Base-by-base conservation (phyloP, 2,329 filamentous ascomycete genomes). In the Aspergillus caelatus region DNA sequence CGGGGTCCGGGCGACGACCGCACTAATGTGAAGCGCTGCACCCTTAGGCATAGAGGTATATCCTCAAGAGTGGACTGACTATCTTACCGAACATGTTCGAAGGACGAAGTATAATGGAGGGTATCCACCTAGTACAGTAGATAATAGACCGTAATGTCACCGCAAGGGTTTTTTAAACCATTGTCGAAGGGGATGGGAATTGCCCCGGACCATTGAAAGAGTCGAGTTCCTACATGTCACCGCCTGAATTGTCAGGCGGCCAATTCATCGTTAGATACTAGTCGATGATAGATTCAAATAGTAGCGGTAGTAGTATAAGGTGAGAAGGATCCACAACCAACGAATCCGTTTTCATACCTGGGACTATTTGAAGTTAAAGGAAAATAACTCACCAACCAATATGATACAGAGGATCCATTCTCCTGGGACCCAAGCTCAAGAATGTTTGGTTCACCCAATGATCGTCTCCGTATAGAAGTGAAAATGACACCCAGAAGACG, bases 371-470 rank as follows among this genome's bases (percentile, higher is more conserved):
- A 21, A 21, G 39, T n/a, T 10, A 41, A 41, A 41, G 39, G 39
- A 26, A 23, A 28, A 28, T 16, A 23, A 9, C 14, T 48, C 21
- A 16, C 45, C 39, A 19, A 28, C 14, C 26, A 50, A 19, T 19
- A 19, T 28, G 12, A 48, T 50, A 23, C 46, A 19, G n/a, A 52
- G 16, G 48, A 52, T 21, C 28, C 48, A 21, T 52, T 52, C 16
- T 52, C 48, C 28, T n/a, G 48, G 19, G n/a, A 30, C 16, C 23
- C 48, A 9, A 30, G n/a, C 3, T 6, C 6, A 26, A 48, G n/a
- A 8, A 36, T 30, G 26, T 60, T 36, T 57, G 57, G 60, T 65
- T 64, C 58, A 34, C 62, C 66, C 64, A 66, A 66, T 67, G n/a
- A 58, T 21, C 32, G 43, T 52, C 16, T 41, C 7, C 21, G 39